Conservation (phyloP, 1,284 basidiomycete genomes). For the Rhodotorula sp. region DNA sequence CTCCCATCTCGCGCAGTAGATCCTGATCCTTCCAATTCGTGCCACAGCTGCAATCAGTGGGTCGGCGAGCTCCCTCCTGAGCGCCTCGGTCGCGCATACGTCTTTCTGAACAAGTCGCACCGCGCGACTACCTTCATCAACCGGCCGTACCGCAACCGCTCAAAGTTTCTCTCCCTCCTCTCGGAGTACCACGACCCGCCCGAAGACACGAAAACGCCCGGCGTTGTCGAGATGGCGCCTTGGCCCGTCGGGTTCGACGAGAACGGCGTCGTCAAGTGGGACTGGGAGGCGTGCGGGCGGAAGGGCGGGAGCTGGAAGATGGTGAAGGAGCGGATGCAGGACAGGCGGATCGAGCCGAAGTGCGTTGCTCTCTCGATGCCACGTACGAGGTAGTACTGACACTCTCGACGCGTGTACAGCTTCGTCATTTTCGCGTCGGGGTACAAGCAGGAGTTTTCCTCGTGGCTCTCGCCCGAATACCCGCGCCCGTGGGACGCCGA, state of each 20-base stretch:
- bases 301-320: slow-evolving; percentile 52
- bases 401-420: neutral
- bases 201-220: slow-evolving; percentile 52
- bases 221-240: slow-evolving; percentile 63
- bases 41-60: slow-evolving; percentile 65
- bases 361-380: slow-evolving; percentile 17
- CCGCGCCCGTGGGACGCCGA: slow-evolving; percentile 59
- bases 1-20: neutral
- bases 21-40: too few relatives aligned
- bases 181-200: slow-evolving; percentile 62
- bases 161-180: slow-evolving; percentile 56
- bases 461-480: slow-evolving; percentile 50
- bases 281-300: slow-evolving; percentile 47
- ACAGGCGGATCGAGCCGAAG: slow-evolving; percentile 57
- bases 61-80: slow-evolving; percentile 64
- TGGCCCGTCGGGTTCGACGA: slow-evolving; percentile 60
- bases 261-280: slow-evolving; percentile 59
- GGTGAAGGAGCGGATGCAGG: slow-evolving; percentile 52
- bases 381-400: too few relatives aligned
- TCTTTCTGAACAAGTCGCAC: slow-evolving; percentile 53
- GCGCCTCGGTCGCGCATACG: slow-evolving; percentile 57
- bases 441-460: slow-evolving; percentile 54
- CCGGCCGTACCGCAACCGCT: slow-evolving; percentile 58
- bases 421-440: slow-evolving; percentile 56
- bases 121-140: slow-evolving; percentile 65